Evolutionary conservation across 2,329 filamentous ascomycete genomes (phyloP).

Genomic region (Fusarium albidum): DNA sequence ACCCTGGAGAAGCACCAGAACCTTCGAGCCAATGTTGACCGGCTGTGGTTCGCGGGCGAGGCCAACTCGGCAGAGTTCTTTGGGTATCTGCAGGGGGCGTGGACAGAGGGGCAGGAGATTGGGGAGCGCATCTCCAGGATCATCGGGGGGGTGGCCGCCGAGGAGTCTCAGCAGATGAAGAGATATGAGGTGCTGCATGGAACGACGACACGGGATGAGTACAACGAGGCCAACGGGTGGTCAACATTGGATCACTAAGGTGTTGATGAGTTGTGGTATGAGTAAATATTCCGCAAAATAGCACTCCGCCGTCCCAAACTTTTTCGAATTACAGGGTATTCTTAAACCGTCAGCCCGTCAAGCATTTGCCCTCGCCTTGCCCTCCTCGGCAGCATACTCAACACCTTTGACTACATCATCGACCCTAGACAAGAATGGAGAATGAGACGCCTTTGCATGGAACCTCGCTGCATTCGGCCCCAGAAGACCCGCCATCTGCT

Average conservation of each 20-base stretch:
- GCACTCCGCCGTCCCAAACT: too few relatives aligned
- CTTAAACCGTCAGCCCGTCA: accelerated
- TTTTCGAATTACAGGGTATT: too few relatives aligned
- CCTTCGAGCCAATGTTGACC: constrained; percentile 67
- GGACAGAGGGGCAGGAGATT: constrained; percentile 62
- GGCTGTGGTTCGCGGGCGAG: constrained; percentile 73
- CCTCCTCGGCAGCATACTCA: constrained; percentile 22
- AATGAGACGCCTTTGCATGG: constrained; percentile 22
- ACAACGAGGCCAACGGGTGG: constrained; percentile 29
- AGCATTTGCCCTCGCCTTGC: constrained; percentile 1
- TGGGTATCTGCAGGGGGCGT: constrained; percentile 71
- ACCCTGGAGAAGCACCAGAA: constrained; percentile 74
- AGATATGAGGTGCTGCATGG: constrained; percentile 24
- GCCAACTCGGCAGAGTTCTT: constrained; percentile 69
- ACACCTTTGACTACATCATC: constrained; percentile 26
- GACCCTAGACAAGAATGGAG: constrained; percentile 21
- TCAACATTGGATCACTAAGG: constrained; percentile 2
- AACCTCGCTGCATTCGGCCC: constrained; percentile 12
- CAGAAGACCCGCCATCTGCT: constrained; percentile 28
- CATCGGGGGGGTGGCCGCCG: constrained; percentile 14
- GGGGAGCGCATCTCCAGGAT: constrained; percentile 52
- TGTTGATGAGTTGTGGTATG: too few relatives aligned
- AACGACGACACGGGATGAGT: constrained; percentile 27
- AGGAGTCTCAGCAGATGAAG: constrained; percentile 22
- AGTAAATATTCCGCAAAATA: too few relatives aligned